phyloP scores from a whole-genome alignment of 2,329 filamentous ascomycete species.

The Verticillium tricorpus region DNA sequence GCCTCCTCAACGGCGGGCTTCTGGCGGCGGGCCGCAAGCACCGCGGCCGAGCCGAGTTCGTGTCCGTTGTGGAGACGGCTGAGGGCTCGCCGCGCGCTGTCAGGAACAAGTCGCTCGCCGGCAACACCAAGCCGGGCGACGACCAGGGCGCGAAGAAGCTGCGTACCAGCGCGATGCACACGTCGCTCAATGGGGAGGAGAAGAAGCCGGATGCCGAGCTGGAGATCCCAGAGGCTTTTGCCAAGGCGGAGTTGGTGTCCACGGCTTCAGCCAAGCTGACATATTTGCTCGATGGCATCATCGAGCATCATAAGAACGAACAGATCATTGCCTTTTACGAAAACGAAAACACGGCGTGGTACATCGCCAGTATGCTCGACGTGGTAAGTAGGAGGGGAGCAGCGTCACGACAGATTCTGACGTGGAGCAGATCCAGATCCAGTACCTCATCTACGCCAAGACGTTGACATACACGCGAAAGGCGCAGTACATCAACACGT shows the following conservation, averaged over 20 bases:
- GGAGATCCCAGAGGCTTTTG: slow-evolving; percentile 45
- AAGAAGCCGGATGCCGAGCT: slow-evolving; percentile 14
- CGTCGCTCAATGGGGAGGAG: slow-evolving; percentile 14
- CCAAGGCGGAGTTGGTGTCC: slow-evolving; percentile 61
- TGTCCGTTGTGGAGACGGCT: background rate
- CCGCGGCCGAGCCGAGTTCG: slow-evolving; percentile 25
- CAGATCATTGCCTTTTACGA: slow-evolving; percentile 95
- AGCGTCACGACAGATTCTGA: background rate
- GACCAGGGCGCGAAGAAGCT: slow-evolving; percentile 26
- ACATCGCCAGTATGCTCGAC: slow-evolving; percentile 78
- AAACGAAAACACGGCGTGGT: slow-evolving; percentile 79
- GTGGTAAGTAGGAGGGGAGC: slow-evolving; percentile 38
- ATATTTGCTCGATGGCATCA: slow-evolving; percentile 72
- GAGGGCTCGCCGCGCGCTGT: background rate
- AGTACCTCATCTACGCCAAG: slow-evolving; percentile 64
- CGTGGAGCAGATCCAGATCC: slow-evolving; percentile 43
- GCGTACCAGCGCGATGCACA: slow-evolving; percentile 23
- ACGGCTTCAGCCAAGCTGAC: slow-evolving; percentile 84
- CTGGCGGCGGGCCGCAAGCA: slow-evolving; percentile 23
- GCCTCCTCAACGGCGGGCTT: slow-evolving; percentile 42
- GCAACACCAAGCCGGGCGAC: slow-evolving; percentile 39
- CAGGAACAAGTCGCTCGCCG: slow-evolving; percentile 24
- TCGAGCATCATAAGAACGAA: slow-evolving; percentile 63
- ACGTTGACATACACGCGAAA: slow-evolving; percentile 56
- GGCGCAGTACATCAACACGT: slow-evolving; percentile 72